Conservation (phyloP, 2,329 filamentous ascomycete species). For the Coniochaeta sp. region DNA sequence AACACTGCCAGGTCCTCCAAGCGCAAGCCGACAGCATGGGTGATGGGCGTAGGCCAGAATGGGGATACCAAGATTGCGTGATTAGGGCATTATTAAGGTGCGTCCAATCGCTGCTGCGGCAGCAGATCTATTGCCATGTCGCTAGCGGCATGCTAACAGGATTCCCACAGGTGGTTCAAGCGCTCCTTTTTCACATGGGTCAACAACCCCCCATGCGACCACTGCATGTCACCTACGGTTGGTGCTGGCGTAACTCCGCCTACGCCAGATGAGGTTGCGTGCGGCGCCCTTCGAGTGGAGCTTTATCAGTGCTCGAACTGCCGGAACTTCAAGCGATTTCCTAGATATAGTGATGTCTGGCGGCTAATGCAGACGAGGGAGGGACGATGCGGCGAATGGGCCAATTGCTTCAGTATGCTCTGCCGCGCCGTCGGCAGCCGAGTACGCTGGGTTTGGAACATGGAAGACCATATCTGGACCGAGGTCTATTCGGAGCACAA, state of each 20-base stretch:
- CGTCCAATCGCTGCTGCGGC: conserved; percentile 19
- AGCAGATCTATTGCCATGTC: neutral
- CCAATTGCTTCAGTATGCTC: conserved; percentile 98
- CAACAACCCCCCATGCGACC: conserved; percentile 83
- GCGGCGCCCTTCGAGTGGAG: conserved; percentile 81
- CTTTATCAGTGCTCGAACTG: conserved; percentile 86
- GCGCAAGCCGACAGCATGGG: conserved; percentile 86
- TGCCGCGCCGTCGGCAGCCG: conserved; percentile 86
- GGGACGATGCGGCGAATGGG: conserved; percentile 91
- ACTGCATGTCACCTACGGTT: conserved; percentile 76
- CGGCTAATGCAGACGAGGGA: conserved; percentile 77
- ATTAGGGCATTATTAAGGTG: conserved; percentile 80
- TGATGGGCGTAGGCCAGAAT: conserved; percentile 71
- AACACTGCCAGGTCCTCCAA: conserved; percentile 80
- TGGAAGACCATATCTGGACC: conserved; percentile 95
- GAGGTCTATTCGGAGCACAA: conserved; percentile 95
- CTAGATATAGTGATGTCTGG: conserved; percentile 93
- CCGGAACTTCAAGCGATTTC: conserved; percentile 77
- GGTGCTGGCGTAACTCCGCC: conserved; percentile 78
- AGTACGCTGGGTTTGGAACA: conserved; percentile 97
- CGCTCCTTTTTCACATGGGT: conserved; percentile 93
- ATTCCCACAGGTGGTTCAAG: conserved; percentile 74
- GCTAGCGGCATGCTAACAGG: conserved; percentile 3
- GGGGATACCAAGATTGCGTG: conserved; percentile 97
- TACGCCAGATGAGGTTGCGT: conserved; percentile 81